Evolutionary conservation across 768 basidiomycete species (phyloP).

Genomic region (Kondoa subrosea): DNA sequence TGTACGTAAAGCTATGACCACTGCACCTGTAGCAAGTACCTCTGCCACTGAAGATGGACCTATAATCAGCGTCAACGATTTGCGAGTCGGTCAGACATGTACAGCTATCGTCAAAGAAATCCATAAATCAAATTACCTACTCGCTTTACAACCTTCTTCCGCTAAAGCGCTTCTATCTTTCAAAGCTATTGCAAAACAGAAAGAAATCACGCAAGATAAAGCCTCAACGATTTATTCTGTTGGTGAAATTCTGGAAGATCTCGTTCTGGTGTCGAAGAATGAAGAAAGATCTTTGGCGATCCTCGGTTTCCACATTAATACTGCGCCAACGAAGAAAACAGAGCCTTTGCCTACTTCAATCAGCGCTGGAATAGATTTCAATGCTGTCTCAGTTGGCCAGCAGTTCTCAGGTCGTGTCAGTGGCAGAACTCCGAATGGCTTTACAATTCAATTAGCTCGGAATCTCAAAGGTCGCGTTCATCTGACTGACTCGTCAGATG

Average conservation of each 20-base stretch:
- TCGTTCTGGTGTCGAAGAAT: conserved; percentile 79
- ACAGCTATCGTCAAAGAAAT: neutral
- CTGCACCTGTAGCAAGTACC: conserved; percentile 45
- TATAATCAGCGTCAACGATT: conserved; percentile 54
- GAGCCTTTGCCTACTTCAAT: conserved; percentile 30
- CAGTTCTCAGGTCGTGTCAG: conserved; percentile 64
- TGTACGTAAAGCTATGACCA: conserved; percentile 54
- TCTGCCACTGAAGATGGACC: conserved; percentile 51
- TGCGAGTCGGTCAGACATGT: conserved; percentile 65
- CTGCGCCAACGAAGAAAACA: conserved; percentile 35
- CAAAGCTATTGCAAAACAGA: conserved; percentile 67
- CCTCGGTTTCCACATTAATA: conserved; percentile 54
- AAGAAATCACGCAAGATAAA: conserved; percentile 48
- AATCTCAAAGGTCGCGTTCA: conserved; percentile 60
- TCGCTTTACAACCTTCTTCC: conserved; percentile 46
- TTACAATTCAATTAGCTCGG: conserved; percentile 56
- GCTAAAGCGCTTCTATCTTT: conserved; percentile 64
- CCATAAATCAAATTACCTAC: conserved; percentile 39
- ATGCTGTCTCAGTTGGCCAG: conserved; percentile 53
- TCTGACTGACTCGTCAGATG: conserved; percentile 63
- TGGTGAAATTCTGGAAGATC: conserved; percentile 54
- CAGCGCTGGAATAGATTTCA: conserved; percentile 40
- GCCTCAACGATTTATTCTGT: conserved; percentile 46
- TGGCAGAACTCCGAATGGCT: conserved; percentile 52
- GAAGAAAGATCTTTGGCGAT: conserved; percentile 71